Base-by-base conservation (phyloP, 2,329 filamentous ascomycete species). In the Aurifilum marmelostoma region DNA sequence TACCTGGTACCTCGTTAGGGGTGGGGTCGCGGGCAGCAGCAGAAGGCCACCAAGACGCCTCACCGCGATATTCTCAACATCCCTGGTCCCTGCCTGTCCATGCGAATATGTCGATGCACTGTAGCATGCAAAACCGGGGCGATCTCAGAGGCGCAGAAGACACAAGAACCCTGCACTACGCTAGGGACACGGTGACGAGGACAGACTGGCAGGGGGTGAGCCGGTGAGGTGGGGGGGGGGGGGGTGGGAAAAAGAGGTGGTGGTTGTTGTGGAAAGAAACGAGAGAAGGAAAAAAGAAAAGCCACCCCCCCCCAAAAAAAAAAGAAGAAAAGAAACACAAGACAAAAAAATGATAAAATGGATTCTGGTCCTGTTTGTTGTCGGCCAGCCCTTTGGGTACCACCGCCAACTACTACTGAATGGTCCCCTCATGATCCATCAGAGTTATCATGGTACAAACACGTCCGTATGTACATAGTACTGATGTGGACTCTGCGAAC, bases 81-180 rank as follows among this genome's bases (percentile, higher is more conserved):
- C 67, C 69, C 67, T 67, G 61, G 34, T 64, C 69, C 67, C 63
- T 69, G 67, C 54, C 32, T 50, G 61, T 58, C 62, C 65, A 67
- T 71, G 66, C 66, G 56, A 69, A 27, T 41, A n/a, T 69, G 60
- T 71, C 67, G 67, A 71, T 69, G 64, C 37, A 37, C 56, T 60
- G 58, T 60, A 39, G 32, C 58, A 67, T 68, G 69, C 58, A 71
- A 67, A 66, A 70, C 65, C 34, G 68, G 70, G 70, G 68, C 64
- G 63, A 70, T 70, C 70, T 70, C 58, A 59, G 63, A 71, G 68
- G 56, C 69, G 68, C 70, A 71, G 67, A 56, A 62, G 65, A 52
- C 56, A 2, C 50, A 52, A 65, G 56, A 66, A 62, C 68, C 70
- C 65, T 71, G 68, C 63, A 69, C 54, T 1, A 43, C 63, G 67